A percentile compares a stretch with the other conserved stretches of the same genome.
phyloP scores from a whole-genome alignment of 1,139 yeast genomes.

The Candida labiduridarum region DNA sequence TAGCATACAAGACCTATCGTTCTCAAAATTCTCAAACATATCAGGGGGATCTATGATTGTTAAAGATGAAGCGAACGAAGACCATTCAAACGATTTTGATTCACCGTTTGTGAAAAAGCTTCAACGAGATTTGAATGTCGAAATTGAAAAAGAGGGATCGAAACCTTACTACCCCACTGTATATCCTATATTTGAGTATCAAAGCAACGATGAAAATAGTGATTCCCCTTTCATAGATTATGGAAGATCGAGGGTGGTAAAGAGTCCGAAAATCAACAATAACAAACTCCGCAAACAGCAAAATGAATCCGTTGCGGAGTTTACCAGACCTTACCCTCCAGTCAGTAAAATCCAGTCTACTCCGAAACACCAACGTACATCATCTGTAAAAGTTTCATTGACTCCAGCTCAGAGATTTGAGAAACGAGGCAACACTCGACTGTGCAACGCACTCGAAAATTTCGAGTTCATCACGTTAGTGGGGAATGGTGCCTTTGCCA shows the following conservation, averaged over 20 bases:
- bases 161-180: constrained; percentile 8
- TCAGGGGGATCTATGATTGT: constrained; percentile 25
- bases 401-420: constrained; percentile 59
- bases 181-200: constrained; percentile 10
- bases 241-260: not conserved
- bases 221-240: constrained; percentile 11
- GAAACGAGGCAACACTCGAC: constrained; percentile 40
- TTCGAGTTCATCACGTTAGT: constrained; percentile 71
- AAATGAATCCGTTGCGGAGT: not conserved
- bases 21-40: constrained; percentile 38
- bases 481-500: constrained; percentile 95
- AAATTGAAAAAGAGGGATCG: constrained; percentile 6
- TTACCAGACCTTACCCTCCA: constrained; percentile 5
- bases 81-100: constrained; percentile 11
- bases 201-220: constrained; percentile 10
- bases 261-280: not conserved
- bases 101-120: constrained; percentile 34
- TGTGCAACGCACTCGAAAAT: constrained; percentile 49
- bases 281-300: constrained; percentile 9
- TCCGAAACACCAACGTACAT: constrained; percentile 27
- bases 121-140: constrained; percentile 19
- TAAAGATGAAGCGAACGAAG: not conserved
- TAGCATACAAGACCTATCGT: constrained; percentile 34
- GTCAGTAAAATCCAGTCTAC: constrained; percentile 15
- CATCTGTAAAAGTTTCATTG: constrained; percentile 47